Base-by-base conservation (phyloP, 2,329 filamentous ascomycete genomes). In the Penicillium sp. region DNA sequence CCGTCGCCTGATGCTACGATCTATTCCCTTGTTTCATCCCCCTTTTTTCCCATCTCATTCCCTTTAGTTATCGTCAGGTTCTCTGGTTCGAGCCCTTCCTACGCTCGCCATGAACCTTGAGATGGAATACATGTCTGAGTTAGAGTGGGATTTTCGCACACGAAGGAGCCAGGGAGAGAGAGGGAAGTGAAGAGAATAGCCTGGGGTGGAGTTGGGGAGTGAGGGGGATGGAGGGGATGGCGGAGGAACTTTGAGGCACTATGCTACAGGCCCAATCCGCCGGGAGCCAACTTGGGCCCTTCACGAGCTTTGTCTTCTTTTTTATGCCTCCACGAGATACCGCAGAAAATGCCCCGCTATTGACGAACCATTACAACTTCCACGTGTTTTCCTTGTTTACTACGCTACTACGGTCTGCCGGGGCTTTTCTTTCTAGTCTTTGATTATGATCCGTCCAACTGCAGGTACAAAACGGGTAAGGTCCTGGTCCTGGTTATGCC, bases 311-410 rank as follows among this genome's bases (percentile, higher is more conserved):
- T 56, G 36, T 31, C 24, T 60, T 69, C 62, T 72, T 66, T 64
- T 54, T 70, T 71, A 51, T 51, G 49, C 67, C 60, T 58, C 68
- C 66, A 70, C 67, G 69, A 74, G 72, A 74, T 74, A 73, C 72
- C 71, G 72, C 70, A 70, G 68, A 69, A 69, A 69, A 70, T 68
- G 67, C 68, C 66, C 60, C 62, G 67, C 65, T 69, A 69, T 71
- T 73, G 68, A 73, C 69, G 70, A 73, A 71, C 63, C 60, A 65
- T 66, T 60, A 60, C 60, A 24, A 66, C 62, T 53, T 64, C 55
- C 57, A 63, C 59, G 33, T 50, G 31, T 39, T 27, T 24, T 16
- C 37, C 40, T 54, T 44, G 9, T 36, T 19, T 18, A n/a, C 18
- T 13, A n/a, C 37, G 3, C n/a, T 39, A 5, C 37, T 41, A 16